Evolutionary conservation across 2,329 filamentous ascomycete genomes (phyloP).

Genomic region (Mollisiaceae sp.): DNA sequence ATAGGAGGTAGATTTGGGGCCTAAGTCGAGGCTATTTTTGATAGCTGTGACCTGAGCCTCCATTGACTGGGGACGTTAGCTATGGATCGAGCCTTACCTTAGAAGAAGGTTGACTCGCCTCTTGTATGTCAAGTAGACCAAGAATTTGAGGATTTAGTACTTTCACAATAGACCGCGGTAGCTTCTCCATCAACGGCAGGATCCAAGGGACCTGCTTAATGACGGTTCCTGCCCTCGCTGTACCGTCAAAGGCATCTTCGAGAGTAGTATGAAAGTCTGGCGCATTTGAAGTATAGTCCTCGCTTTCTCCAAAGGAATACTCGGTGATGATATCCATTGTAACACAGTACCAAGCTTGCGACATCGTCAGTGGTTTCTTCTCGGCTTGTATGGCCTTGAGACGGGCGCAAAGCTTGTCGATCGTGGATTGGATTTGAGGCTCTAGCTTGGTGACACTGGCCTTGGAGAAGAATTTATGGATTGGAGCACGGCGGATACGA

Average conservation of each 20-base stretch:
- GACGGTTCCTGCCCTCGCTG: conserved; percentile 21
- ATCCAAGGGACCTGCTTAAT: conserved; percentile 35
- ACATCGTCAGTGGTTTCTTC: conserved; percentile 26
- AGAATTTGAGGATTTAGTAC: conserved; percentile 20
- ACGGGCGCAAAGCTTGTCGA: not conserved
- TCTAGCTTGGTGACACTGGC: conserved; percentile 6
- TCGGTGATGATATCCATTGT: conserved; percentile 41
- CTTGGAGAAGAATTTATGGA: conserved; percentile 29
- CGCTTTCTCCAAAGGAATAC: conserved; percentile 38
- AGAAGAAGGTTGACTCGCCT: conserved; percentile 9
- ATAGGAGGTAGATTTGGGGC: too few relatives aligned
- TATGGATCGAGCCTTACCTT: too few relatives aligned
- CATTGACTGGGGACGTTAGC: not conserved
- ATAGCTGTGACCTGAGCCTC: not conserved
- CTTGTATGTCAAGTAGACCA: conserved; percentile 28
- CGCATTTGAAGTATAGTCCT: conserved; percentile 31
- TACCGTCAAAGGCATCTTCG: conserved; percentile 26
- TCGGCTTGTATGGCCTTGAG: not conserved
- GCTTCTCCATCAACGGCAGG: not conserved
- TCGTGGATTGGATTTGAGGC: not conserved
- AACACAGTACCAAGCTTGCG: conserved; percentile 27
- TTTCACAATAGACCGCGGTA: not conserved
- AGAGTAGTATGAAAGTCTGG: conserved; percentile 26
- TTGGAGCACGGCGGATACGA: conserved; percentile 22
- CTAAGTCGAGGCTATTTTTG: too few relatives aligned